Evolutionary conservation across 441 rosid genomes (phyloP).

Genomic region (Mallotus repandus): DNA sequence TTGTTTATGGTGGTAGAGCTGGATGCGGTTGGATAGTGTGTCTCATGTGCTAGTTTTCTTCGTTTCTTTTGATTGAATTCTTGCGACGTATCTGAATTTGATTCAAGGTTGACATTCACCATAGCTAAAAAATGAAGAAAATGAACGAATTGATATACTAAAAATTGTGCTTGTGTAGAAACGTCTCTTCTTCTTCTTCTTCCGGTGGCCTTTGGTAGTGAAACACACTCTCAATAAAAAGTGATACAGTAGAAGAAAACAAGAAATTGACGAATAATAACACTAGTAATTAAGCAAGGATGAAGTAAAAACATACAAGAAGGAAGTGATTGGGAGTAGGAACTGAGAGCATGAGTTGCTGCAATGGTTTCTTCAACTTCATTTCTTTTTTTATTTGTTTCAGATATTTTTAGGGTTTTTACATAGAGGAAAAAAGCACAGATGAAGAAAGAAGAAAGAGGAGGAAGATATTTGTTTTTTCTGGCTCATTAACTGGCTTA

Average conservation of each 20-base stretch:
- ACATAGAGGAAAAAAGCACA: too few species aligned
- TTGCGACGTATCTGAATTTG: constrained; percentile 29
- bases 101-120: constrained; percentile 16
- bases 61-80: constrained; percentile 45
- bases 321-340: constrained; percentile 75
- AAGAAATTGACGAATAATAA: too few species aligned
- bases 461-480: too few species aligned
- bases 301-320: constrained; percentile 48
- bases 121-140: neutral
- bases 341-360: constrained; percentile 81
- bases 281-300: too few species aligned
- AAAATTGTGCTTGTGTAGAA: neutral
- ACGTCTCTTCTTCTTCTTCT: too few species aligned
- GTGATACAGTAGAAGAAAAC: too few species aligned
- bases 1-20: neutral
- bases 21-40: neutral
- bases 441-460: too few species aligned
- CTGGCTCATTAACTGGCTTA: too few species aligned
- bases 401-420: too few species aligned
- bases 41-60: constrained; percentile 28
- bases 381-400: constrained; percentile 20
- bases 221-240: too few species aligned
- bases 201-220: too few species aligned
- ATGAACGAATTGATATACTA: too few species aligned
- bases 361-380: constrained; percentile 74